Evolutionary conservation across 495 filamentous ascomycete species (phyloP).

Genomic region (Penicillium goetzii): DNA sequence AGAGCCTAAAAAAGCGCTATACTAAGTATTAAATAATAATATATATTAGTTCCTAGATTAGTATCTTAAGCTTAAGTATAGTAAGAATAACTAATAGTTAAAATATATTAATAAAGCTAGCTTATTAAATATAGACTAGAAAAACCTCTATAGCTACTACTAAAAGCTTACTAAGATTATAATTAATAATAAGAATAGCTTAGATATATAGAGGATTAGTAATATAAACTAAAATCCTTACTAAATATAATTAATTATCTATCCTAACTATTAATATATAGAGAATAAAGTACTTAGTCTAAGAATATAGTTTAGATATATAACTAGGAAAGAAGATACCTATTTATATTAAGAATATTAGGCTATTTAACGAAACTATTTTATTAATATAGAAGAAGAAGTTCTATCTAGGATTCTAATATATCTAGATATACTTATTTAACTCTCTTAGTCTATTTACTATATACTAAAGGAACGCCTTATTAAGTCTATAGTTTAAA

Average conservation of each 20-base stretch:
- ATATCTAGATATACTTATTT: constrained; percentile 27
- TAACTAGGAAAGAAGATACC: constrained; percentile 23
- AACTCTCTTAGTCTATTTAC: constrained; percentile 27
- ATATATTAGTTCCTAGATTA: neutral
- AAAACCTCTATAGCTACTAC: constrained; percentile 25
- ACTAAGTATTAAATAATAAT: neutral
- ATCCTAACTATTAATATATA: constrained; percentile 2
- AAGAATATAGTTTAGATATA: constrained; percentile 19
- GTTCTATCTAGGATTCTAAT: constrained; percentile 29
- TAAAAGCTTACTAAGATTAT: constrained; percentile 25
- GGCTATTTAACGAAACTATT: constrained; percentile 30
- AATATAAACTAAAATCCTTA: neutral
- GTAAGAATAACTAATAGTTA: neutral
- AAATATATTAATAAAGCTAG: constrained; percentile 15
- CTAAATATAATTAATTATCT: neutral
- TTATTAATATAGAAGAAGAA: constrained; percentile 28
- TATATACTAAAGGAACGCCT: constrained; percentile 22
- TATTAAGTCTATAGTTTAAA: constrained; percentile 29
- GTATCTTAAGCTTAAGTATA: neutral
- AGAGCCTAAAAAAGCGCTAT: neutral
- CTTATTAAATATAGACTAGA: constrained; percentile 20
- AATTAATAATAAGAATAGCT: constrained; percentile 25
- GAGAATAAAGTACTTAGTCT: constrained; percentile 27
- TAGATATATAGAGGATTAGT: constrained; percentile 16
- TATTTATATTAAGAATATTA: constrained; percentile 30